phyloP scores from a whole-genome alignment of 495 filamentous ascomycete species.

The Aeminium ludgeri region DNA sequence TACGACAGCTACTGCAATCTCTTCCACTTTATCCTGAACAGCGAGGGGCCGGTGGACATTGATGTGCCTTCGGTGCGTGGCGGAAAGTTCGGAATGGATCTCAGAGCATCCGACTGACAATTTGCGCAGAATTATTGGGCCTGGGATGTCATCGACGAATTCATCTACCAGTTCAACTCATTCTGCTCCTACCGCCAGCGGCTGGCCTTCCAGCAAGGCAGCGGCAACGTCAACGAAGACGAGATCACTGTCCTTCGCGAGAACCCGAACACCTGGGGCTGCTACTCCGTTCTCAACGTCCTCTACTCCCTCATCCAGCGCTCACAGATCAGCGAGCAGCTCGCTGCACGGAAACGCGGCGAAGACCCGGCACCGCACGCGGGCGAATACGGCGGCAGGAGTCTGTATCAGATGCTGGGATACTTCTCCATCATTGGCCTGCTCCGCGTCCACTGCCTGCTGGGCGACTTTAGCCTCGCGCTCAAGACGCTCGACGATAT shows the following conservation, averaged over 20 bases:
- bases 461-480: slow-evolving; percentile 94
- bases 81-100: background rate
- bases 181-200: slow-evolving; percentile 93
- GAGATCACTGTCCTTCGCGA: slow-evolving; percentile 82
- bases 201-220: slow-evolving; percentile 50
- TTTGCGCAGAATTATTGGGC: slow-evolving; percentile 86
- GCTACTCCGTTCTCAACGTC: slow-evolving; percentile 97
- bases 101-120: background rate
- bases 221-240: slow-evolving; percentile 41
- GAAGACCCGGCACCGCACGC: slow-evolving; percentile 73
- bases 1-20: slow-evolving; percentile 99
- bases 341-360: slow-evolving; percentile 80
- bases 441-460: slow-evolving; percentile 84
- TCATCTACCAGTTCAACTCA: slow-evolving; percentile 99
- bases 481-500: slow-evolving; percentile 98
- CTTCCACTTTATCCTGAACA: slow-evolving; percentile 98
- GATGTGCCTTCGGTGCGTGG: slow-evolving; percentile 71
- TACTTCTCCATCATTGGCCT: slow-evolving; percentile 99
- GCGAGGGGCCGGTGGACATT: slow-evolving; percentile 89
- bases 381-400: slow-evolving; percentile 84
- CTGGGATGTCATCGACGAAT: slow-evolving; percentile 99
- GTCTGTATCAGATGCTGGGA: slow-evolving; percentile 91
- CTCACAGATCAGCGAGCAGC: slow-evolving; percentile 93
- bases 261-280: slow-evolving; percentile 97
- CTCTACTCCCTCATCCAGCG: slow-evolving; percentile 97